These are phyloP conservation scores for Suillus ampliporus DNA, from an alignment of 768 basidiomycete genomes.

Conservation along the genomic window DNA sequence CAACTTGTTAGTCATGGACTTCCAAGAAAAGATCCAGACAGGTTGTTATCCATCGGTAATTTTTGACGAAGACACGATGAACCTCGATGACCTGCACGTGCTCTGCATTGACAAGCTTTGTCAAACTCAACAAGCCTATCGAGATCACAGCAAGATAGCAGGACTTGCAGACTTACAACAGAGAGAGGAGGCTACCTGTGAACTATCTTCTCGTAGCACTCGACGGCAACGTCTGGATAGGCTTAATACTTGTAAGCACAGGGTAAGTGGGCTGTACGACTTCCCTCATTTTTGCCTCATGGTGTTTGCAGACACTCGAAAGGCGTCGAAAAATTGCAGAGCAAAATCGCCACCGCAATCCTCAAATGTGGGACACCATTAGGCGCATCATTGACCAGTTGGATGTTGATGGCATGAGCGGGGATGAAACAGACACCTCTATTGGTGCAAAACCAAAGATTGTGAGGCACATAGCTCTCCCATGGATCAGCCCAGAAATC, in stretches of 20 bases:
- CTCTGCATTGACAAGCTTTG: constrained; percentile 5
- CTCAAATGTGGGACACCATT: constrained; percentile 5
- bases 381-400: background rate
- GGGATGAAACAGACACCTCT: constrained; percentile 13
- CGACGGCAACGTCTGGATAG: background rate
- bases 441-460: background rate
- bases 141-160: background rate
- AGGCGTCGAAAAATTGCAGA: constrained; percentile 1
- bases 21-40: background rate
- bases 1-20: background rate
- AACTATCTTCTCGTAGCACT: background rate
- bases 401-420: constrained; percentile 15
- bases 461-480: background rate
- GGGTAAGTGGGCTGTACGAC: background rate
- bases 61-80: constrained; percentile 6
- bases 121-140: constrained; percentile 1
- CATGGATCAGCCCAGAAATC: too few relatives aligned
- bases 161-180: rapidly evolving
- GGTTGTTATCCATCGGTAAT: background rate
- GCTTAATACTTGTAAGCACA: background rate
- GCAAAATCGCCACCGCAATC: constrained; percentile 10
- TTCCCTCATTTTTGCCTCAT: background rate
- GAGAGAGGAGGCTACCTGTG: background rate
- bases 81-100: background rate
- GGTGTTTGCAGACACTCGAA: constrained; percentile 2